Conservation (phyloP, 352 stramenopile genomes). For the Globisporangium solare region DNA sequence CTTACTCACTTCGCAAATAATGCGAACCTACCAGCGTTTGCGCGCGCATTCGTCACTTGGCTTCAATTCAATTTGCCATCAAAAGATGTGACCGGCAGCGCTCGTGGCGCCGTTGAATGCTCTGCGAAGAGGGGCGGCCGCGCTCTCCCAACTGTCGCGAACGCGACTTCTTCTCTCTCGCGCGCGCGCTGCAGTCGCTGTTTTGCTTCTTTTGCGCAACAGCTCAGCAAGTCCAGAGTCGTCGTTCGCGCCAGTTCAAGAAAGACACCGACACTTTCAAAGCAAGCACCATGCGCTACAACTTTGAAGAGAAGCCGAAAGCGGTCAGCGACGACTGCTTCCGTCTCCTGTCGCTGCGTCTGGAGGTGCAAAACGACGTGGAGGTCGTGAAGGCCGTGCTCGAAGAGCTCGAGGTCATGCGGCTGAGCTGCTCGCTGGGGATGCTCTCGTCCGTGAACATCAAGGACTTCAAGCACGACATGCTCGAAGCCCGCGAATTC, state of each 20-base stretch:
- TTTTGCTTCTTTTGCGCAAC: constrained; percentile 1
- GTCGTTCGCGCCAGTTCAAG: too few species aligned
- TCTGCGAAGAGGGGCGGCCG: background rate
- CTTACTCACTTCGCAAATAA: too few species aligned
- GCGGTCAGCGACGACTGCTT: constrained; percentile 33
- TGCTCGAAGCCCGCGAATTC: constrained; percentile 50
- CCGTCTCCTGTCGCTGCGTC: constrained; percentile 45
- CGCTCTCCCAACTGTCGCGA: background rate
- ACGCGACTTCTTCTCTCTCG: background rate
- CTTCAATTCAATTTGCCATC: background rate
- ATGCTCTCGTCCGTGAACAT: constrained; percentile 38
- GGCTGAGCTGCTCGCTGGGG: constrained; percentile 48
- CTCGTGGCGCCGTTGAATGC: background rate
- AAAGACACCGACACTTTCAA: background rate
- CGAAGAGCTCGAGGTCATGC: constrained; percentile 62
- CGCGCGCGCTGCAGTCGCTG: background rate
- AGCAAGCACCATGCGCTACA: constrained; percentile 7
- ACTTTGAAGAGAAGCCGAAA: background rate
- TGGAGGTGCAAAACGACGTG: constrained; percentile 58
- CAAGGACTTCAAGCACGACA: constrained; percentile 50
- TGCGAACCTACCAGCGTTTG: too few species aligned
- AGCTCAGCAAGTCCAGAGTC: background rate
- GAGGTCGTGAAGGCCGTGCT: constrained; percentile 69
- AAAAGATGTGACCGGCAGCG: background rate
- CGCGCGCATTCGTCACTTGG: background rate